Conservation (phyloP, 805 yeast species). For the Saturnispora bothae region DNA sequence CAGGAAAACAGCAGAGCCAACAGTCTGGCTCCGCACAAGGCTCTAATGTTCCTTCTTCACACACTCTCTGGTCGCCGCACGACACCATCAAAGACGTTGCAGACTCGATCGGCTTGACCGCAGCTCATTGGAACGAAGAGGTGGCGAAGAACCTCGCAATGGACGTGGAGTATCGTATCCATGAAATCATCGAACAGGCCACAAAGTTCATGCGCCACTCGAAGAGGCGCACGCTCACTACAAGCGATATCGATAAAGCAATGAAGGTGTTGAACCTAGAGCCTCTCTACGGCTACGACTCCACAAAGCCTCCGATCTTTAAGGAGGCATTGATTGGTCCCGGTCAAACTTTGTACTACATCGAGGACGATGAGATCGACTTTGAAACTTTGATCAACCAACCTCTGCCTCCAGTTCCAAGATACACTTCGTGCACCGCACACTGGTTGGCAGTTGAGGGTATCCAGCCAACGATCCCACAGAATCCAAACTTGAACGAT, state of each 20-base stretch:
- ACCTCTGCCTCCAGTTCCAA: conserved; percentile 91
- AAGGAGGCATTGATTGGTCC: conserved; percentile 83
- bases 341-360: conserved; percentile 86
- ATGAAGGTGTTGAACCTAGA: conserved; percentile 81
- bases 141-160: conserved; percentile 91
- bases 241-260: conserved; percentile 75
- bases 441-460: conserved; percentile 99
- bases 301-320: conserved; percentile 58
- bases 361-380: conserved; percentile 87
- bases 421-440: conserved; percentile 85
- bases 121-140: conserved; percentile 66
- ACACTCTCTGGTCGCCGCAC: conserved; percentile 93
- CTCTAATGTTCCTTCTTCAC: conserved; percentile 53
- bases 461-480: conserved; percentile 95
- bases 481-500: conserved; percentile 80
- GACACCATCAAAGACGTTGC: conserved; percentile 97
- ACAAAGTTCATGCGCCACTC: conserved; percentile 92
- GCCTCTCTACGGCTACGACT: conserved; percentile 84
- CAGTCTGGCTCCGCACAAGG: not conserved
- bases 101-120: conserved; percentile 67
- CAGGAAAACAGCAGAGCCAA: not conserved
- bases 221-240: conserved; percentile 69
- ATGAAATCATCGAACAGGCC: conserved; percentile 92
- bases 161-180: conserved; percentile 98
- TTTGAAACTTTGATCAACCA: conserved; percentile 88